Evolutionary conservation across 179 eudicot genomes (phyloP).

Genomic region (Silene coronaria): DNA sequence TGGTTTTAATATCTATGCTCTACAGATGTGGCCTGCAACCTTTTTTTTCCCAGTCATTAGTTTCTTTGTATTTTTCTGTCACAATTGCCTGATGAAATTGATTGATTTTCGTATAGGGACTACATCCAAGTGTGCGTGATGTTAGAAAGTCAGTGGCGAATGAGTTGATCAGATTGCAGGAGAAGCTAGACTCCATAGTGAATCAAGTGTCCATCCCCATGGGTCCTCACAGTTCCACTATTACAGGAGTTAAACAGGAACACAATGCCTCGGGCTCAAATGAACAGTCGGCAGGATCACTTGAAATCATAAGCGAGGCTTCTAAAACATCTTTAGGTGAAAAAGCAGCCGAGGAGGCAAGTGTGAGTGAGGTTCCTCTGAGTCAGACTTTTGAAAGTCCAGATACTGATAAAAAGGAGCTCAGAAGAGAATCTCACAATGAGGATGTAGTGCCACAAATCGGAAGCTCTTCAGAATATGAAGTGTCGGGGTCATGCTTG

Average conservation of each 20-base stretch:
- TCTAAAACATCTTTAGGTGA: background rate
- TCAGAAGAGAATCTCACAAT: background rate
- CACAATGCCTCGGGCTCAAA: background rate
- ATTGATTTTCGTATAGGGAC: slow-evolving; percentile 32
- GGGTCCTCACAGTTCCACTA: slow-evolving; percentile 4
- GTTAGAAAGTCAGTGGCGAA: slow-evolving; percentile 56
- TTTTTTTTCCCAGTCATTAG: background rate
- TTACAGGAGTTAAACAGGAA: background rate
- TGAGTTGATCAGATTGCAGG: slow-evolving; percentile 59
- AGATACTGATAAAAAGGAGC: too few relatives aligned
- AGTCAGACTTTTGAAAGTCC: too few relatives aligned
- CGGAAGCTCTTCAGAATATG: background rate
- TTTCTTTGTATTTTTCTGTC: background rate
- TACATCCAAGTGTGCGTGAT: slow-evolving; percentile 57
- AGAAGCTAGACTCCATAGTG: slow-evolving; percentile 45
- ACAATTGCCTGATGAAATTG: background rate
- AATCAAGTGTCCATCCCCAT: slow-evolving; percentile 11
- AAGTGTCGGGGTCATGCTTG: background rate
- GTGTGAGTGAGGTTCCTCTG: too few relatives aligned
- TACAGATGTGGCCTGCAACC: background rate
- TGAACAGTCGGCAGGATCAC: background rate
- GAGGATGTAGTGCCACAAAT: background rate
- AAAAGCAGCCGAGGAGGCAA: background rate
- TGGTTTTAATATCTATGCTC: background rate
- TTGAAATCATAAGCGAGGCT: background rate